Base-by-base conservation (phyloP, 2,329 filamentous ascomycete species). In the Juglanconis oblonga region DNA sequence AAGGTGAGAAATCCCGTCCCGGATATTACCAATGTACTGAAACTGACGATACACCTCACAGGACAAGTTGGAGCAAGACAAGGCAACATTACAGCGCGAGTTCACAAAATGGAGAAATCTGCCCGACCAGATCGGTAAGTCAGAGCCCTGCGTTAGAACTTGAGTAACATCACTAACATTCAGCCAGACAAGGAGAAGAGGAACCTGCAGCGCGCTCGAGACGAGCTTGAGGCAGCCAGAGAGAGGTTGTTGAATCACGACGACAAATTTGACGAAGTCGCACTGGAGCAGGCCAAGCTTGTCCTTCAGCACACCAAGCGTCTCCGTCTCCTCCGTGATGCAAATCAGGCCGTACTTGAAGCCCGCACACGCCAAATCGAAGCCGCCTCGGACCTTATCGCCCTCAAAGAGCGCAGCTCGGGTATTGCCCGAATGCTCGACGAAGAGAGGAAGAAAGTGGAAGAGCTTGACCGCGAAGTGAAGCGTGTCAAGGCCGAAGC, bases 331-430 rank as follows among this genome's bases (percentile, higher is more conserved):
- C 81, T 96, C 49, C 83, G 85, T 13, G 73, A 78, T 52, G 80
- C 85, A 5, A 85, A 90, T 55, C 80, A 87, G 50, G 81, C 83
- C 13, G 75, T 91, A 10, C 73, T 93, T 14, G 87, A 93, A 67
- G 86, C 84, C 2, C 83, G 90, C 65, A 80, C 97, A 49, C 81
- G 86, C 62, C 76, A 84, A 0, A 83, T 96, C 35, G 95, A 99
- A 77, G 93, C 92, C 1, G 73, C 80, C n/a, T 97, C 92, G 0
- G 95, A 99, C 68, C 73, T 89, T 3, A 80, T 85, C 49, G 83
- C 84, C 5, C 78, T 97, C n/a, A 83, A 85, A 67, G 77, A 78
- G 14, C 87, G 87, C 60, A 91, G 92, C 66, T 67, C 72, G 8
- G 79, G 84, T 52, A 84, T 92, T 60, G 79, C 81, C 57, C 69